Conservation (phyloP, 345 rosid genomes). For the Hevea brasiliensis region DNA sequence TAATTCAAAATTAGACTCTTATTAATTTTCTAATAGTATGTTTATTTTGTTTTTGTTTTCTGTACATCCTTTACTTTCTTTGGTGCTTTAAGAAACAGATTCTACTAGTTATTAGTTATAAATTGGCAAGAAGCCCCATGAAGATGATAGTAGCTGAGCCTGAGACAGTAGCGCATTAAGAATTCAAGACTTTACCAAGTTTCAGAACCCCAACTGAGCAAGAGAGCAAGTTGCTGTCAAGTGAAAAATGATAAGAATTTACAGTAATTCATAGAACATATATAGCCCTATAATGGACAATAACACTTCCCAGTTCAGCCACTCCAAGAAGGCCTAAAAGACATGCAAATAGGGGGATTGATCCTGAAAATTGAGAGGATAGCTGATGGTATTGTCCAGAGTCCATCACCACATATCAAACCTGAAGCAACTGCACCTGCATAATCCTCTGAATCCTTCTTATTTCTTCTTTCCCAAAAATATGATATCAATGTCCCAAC, state of each 20-base stretch:
- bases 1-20: too few species aligned
- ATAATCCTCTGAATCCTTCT: slow-evolving; percentile 65
- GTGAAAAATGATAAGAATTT: neutral
- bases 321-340: slow-evolving; percentile 57
- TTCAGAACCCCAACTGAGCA: too few species aligned
- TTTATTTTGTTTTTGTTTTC: too few species aligned
- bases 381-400: slow-evolving; percentile 85
- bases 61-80: neutral
- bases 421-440: slow-evolving; percentile 85
- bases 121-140: too few species aligned
- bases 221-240: neutral
- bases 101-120: too few species aligned
- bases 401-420: slow-evolving; percentile 78
- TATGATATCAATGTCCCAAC: slow-evolving; percentile 64
- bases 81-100: too few species aligned
- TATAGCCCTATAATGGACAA: neutral
- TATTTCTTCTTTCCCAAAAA: slow-evolving; percentile 59
- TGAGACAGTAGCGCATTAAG: too few species aligned
- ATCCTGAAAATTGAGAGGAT: slow-evolving; percentile 69
- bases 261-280: neutral
- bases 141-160: too few species aligned
- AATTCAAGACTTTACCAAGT: too few species aligned
- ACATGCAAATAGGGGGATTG: slow-evolving; percentile 86
- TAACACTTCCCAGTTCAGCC: slow-evolving; percentile 24
- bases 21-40: too few species aligned